Percentiles rank a stretch among this genome's conserved stretches.
phyloP scores from a whole-genome alignment of 2,329 filamentous ascomycete species.

The Zasmidium cellare region DNA sequence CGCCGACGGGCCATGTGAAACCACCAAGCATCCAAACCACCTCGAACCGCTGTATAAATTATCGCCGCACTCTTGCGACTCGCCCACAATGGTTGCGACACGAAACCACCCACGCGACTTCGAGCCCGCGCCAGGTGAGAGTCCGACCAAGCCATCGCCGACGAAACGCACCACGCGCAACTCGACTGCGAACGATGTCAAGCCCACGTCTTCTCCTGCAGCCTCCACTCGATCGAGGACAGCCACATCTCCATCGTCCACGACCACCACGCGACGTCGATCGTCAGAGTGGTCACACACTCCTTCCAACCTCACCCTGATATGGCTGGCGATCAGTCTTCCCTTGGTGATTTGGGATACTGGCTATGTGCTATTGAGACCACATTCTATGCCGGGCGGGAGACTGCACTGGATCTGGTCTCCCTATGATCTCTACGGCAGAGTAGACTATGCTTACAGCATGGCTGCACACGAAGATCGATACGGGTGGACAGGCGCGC shows the following conservation, averaged over 20 bases:
- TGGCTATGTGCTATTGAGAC: conserved; percentile 75
- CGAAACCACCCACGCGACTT: conserved; percentile 56
- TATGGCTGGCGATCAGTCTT: conserved; percentile 74
- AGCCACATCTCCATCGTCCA: background rate
- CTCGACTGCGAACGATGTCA: conserved; percentile 12
- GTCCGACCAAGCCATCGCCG: conserved; percentile 16
- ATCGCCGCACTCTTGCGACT: conserved; percentile 10
- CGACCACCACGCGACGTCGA: conserved; percentile 1
- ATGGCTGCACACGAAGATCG: conserved; percentile 66
- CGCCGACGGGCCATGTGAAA: background rate
- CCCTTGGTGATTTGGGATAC: conserved; percentile 82
- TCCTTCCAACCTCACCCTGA: conserved; percentile 58
- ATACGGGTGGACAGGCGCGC: conserved; percentile 76
- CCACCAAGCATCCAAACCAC: background rate
- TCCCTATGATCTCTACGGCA: conserved; percentile 79
- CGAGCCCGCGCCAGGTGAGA: conserved; percentile 2
- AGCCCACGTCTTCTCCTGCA: background rate
- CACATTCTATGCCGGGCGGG: conserved; percentile 79
- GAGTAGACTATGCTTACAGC: conserved; percentile 79
- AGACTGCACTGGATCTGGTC: conserved; percentile 68
- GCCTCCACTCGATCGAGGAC: conserved; percentile 40
- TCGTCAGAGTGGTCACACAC: conserved; percentile 56
- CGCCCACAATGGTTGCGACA: conserved; percentile 54
- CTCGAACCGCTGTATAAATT: background rate
- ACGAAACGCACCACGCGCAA: conserved; percentile 26